Conservation (phyloP, 2,329 filamentous ascomycete genomes). For the Tolypocladium capitatum region DNA sequence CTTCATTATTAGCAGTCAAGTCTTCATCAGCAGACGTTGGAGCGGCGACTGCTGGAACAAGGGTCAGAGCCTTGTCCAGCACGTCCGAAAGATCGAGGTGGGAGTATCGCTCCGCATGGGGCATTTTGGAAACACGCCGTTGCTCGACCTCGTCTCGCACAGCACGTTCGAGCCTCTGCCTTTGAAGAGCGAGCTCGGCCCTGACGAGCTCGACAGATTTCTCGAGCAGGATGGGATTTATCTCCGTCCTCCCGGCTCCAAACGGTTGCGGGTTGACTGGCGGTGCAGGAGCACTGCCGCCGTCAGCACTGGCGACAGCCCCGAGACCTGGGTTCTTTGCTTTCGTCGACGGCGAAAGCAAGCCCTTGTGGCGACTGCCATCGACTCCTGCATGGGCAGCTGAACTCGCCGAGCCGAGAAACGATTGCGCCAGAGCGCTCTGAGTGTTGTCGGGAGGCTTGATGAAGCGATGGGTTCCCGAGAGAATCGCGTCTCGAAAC, state of each 20-base stretch:
- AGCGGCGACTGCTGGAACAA: conserved; percentile 57
- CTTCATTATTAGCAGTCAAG: conserved; percentile 41
- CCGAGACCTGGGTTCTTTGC: background rate
- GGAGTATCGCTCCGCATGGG: conserved; percentile 39
- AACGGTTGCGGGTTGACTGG: conserved; percentile 14
- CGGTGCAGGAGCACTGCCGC: background rate
- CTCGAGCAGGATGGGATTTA: conserved; percentile 71
- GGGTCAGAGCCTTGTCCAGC: conserved; percentile 53
- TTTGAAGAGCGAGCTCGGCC: conserved; percentile 67
- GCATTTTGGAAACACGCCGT: conserved; percentile 30
- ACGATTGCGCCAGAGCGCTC: conserved; percentile 9
- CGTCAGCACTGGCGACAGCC: background rate
- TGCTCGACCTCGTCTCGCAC: conserved; percentile 69
- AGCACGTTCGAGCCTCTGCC: conserved; percentile 65
- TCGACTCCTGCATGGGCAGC: conserved; percentile 7
- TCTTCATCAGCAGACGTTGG: conserved; percentile 43
- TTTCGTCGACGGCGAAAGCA: background rate
- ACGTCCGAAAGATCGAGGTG: conserved; percentile 64
- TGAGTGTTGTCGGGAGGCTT: conserved; percentile 34
- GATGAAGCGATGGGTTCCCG: conserved; percentile 58
- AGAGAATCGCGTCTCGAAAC: conserved; percentile 68
- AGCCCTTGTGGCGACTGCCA: background rate
- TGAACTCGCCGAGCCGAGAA: background rate
- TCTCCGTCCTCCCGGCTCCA: conserved; percentile 46
- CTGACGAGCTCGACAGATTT: conserved; percentile 77